Evolutionary conservation across 352 stramenopile genomes (phyloP).

Genomic region (Globisporangium heterothallicum): DNA sequence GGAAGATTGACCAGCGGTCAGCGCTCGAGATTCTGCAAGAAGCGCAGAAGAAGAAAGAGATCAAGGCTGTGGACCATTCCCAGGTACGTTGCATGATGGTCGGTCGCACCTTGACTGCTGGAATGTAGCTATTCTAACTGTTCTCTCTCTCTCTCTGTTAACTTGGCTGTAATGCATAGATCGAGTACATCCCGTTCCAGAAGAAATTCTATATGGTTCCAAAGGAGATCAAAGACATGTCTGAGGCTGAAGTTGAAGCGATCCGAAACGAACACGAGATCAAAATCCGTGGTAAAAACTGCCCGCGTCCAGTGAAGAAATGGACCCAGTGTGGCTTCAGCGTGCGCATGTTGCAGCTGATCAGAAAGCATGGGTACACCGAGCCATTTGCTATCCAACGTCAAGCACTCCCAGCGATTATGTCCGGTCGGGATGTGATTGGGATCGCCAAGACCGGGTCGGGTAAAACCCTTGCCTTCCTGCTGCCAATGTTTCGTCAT

Average conservation of each 20-base stretch:
- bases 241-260: conserved; percentile 76
- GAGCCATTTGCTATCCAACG: conserved; percentile 97
- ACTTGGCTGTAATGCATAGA: conserved; percentile 19
- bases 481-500: conserved; percentile 93
- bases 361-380: conserved; percentile 91
- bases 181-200: conserved; percentile 96
- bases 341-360: conserved; percentile 92
- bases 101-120: neutral
- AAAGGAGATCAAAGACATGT: conserved; percentile 88
- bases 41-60: conserved; percentile 90
- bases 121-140: neutral
- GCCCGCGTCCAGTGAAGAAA: conserved; percentile 92
- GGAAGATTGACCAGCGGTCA: conserved; percentile 69
- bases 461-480: conserved; percentile 88
- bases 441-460: conserved; percentile 98
- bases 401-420: conserved; percentile 96
- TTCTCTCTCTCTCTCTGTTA: neutral
- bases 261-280: conserved; percentile 91
- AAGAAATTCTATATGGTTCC: conserved; percentile 99
- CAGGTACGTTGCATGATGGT: conserved; percentile 22
- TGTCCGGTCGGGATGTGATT: conserved; percentile 98
- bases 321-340: conserved; percentile 98
- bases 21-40: conserved; percentile 90
- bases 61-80: conserved; percentile 95
- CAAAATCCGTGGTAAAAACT: conserved; percentile 96